Evolutionary conservation across 2,329 filamentous ascomycete species (phyloP).

Genomic region (Trichoderma sp.): DNA sequence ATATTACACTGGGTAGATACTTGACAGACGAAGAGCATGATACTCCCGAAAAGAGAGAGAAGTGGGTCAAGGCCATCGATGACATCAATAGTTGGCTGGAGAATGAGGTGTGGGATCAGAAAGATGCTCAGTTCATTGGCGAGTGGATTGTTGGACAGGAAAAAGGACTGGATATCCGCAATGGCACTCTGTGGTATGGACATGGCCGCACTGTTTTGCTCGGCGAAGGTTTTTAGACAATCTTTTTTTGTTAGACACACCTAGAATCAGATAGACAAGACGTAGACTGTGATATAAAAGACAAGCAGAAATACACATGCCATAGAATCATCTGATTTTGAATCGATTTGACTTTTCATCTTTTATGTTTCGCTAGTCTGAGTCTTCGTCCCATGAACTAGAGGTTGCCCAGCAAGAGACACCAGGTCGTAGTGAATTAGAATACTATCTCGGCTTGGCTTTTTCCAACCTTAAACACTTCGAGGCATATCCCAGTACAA

Average conservation of each 20-base stretch:
- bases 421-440: conserved; percentile 17
- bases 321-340: neutral
- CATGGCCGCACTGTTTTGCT: conserved; percentile 71
- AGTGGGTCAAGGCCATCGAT: conserved; percentile 73
- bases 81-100: conserved; percentile 77
- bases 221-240: conserved; percentile 62
- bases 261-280: neutral
- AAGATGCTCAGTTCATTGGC: conserved; percentile 52
- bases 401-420: conserved; percentile 17
- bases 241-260: neutral
- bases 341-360: conserved; percentile 6
- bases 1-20: conserved; percentile 86
- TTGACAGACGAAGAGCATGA: conserved; percentile 68
- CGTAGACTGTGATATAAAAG: neutral
- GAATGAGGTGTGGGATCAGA: conserved; percentile 68
- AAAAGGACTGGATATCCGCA: conserved; percentile 74
- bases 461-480: conserved; percentile 18
- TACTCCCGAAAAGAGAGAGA: conserved; percentile 59
- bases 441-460: conserved; percentile 5
- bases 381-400: neutral
- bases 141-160: conserved; percentile 91
- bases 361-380: conserved; percentile 24
- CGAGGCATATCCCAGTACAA: conserved; percentile 17
- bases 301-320: neutral
- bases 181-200: conserved; percentile 84